Evolutionary conservation across 2,329 filamentous ascomycete species (phyloP).

Genomic region (Fusarium sp.): DNA sequence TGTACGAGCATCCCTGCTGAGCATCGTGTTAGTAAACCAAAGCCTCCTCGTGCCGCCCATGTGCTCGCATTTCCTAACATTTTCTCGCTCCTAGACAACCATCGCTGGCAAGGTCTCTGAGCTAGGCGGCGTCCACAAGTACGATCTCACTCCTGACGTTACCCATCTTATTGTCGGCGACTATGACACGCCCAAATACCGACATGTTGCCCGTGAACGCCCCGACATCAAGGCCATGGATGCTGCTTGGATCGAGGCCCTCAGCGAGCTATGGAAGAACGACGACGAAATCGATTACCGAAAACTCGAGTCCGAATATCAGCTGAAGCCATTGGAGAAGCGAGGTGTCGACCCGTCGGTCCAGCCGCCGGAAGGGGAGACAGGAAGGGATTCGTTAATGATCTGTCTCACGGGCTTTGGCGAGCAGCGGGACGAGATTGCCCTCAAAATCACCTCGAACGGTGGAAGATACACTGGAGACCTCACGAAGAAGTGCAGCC

Average conservation of each 20-base stretch:
- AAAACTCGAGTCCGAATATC: constrained; percentile 75
- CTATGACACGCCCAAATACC: constrained; percentile 92
- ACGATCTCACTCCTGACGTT: constrained; percentile 94
- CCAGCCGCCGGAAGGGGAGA: constrained; percentile 24
- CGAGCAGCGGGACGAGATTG: constrained; percentile 76
- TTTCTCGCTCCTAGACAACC: constrained; percentile 55
- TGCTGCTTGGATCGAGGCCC: constrained; percentile 85
- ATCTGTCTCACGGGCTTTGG: constrained; percentile 71
- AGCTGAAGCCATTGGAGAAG: constrained; percentile 72
- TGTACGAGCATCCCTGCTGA: constrained; percentile 88
- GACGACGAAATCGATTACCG: constrained; percentile 82
- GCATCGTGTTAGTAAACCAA: constrained; percentile 71
- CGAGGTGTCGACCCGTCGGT: constrained; percentile 57
- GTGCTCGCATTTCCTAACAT: constrained; percentile 1
- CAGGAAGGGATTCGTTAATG: constrained; percentile 57
- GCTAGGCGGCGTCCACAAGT: constrained; percentile 88
- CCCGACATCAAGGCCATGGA: constrained; percentile 87
- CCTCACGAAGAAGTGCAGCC: constrained; percentile 85
- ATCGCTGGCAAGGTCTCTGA: constrained; percentile 75
- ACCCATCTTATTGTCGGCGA: constrained; percentile 94
- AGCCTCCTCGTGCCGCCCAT: constrained; percentile 9
- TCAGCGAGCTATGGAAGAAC: constrained; percentile 83
- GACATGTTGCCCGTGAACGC: constrained; percentile 90
- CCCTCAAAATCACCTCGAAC: constrained; percentile 73
- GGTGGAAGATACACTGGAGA: constrained; percentile 91